Percentiles rank a stretch among this genome's conserved stretches.
These are phyloP conservation scores for Podospora pseudopauciseta DNA, from an alignment of 495 filamentous ascomycete genomes.

Conservation along the genomic window DNA sequence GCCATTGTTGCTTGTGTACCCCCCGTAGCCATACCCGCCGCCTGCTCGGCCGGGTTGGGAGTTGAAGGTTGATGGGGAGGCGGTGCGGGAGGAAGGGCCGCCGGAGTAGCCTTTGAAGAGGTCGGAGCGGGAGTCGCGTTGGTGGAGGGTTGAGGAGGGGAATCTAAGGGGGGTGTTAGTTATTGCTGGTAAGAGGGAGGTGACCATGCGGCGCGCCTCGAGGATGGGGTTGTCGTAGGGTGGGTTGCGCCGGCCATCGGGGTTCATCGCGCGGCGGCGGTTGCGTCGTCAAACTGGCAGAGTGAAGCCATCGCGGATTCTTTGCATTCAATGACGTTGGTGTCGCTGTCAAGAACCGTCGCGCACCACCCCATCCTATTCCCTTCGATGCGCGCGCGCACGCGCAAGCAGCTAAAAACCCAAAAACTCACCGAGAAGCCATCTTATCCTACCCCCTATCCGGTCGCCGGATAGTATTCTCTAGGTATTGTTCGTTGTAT, in stretches of 20 bases:
- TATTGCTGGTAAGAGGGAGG: neutral
- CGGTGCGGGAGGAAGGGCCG: slow-evolving; percentile 43
- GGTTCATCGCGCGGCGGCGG: too few species aligned
- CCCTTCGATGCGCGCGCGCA: neutral
- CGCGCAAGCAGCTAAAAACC: neutral
- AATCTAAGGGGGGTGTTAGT: slow-evolving; percentile 44
- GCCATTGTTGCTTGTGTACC: slow-evolving; percentile 32
- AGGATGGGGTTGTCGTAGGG: neutral
- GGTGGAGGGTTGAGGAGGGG: slow-evolving; percentile 60
- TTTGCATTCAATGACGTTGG: too few species aligned
- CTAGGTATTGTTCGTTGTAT: neutral
- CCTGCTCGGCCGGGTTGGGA: slow-evolving; percentile 40
- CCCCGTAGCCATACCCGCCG: slow-evolving; percentile 62
- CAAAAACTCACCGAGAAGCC: neutral
- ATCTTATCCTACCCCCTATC: neutral
- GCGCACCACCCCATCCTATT: neutral
- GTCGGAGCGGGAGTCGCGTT: slow-evolving; percentile 81
- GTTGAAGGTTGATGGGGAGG: slow-evolving; percentile 49
- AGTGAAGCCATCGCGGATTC: too few species aligned
- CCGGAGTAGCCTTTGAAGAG: slow-evolving; percentile 85
- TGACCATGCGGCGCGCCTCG: neutral
- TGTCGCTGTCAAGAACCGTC: neutral
- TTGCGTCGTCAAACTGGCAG: too few species aligned
- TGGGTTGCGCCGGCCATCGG: too few species aligned
- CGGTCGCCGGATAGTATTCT: neutral